Evolutionary conservation across 1,284 basidiomycete genomes (phyloP).

Genomic region (Paramarasmius palmivorus): DNA sequence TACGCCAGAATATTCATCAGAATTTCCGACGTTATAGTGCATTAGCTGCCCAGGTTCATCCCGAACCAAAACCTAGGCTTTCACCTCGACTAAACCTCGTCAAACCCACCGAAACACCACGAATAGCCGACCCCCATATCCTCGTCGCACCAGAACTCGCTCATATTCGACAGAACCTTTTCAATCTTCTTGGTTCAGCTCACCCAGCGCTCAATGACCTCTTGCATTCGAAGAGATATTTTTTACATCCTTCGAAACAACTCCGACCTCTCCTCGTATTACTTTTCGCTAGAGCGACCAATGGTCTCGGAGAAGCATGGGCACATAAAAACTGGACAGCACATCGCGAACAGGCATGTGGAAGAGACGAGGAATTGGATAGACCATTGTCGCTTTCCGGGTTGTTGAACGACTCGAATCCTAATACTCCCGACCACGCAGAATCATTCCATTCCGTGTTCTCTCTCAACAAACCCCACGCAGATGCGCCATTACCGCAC

Average conservation of each 20-base stretch:
- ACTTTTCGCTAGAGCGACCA: conserved; percentile 80
- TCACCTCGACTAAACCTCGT: neutral
- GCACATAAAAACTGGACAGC: conserved; percentile 46
- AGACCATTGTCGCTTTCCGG: conserved; percentile 59
- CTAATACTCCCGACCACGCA: conserved; percentile 60
- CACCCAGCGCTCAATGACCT: conserved; percentile 77
- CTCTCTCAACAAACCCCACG: conserved; percentile 30
- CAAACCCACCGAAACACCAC: neutral
- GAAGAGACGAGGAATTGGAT: conserved; percentile 49
- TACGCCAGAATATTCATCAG: no score
- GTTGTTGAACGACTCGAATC: conserved; percentile 74
- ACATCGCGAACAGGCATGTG: no score
- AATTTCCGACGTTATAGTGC: no score
- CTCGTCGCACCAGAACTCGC: conserved; percentile 64
- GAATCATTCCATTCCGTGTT: conserved; percentile 52
- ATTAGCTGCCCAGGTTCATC: no score
- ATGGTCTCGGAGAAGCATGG: conserved; percentile 65
- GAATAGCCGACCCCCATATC: conserved; percentile 47
- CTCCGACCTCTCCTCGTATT: conserved; percentile 83
- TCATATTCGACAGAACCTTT: conserved; percentile 63
- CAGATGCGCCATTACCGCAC: conserved; percentile 5
- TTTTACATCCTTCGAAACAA: conserved; percentile 76
- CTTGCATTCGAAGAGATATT: conserved; percentile 63
- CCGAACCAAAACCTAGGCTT: no score
- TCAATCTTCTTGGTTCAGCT: conserved; percentile 73